A percentile compares a stretch with the other conserved stretches of the same genome.
phyloP scores from a whole-genome alignment of 495 filamentous ascomycete genomes.

The Aspergillus ellipticus region DNA sequence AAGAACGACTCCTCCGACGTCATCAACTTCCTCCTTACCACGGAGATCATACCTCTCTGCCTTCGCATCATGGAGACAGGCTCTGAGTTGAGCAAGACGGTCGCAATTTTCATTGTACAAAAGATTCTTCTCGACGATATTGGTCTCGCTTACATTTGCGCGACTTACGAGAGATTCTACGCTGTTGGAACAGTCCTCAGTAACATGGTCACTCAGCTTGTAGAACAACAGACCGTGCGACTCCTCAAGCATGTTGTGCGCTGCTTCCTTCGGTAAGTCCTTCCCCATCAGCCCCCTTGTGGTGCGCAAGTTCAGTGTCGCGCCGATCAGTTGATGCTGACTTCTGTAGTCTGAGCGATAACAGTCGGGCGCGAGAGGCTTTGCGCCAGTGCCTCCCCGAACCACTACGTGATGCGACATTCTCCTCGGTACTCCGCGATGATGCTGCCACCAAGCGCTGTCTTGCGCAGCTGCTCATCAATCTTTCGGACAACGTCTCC shows the following conservation, averaged over 20 bases:
- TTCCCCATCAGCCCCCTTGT: neutral
- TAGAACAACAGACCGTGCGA: constrained; percentile 94
- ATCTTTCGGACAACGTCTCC: constrained; percentile 88
- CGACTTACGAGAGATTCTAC: constrained; percentile 99
- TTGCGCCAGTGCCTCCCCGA: constrained; percentile 95
- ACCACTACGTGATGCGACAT: constrained; percentile 93
- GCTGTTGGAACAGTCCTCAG: constrained; percentile 95
- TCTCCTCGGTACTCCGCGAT: constrained; percentile 92
- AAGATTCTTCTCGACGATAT: constrained; percentile 97
- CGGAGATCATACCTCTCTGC: constrained; percentile 97
- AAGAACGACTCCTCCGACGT: constrained; percentile 99
- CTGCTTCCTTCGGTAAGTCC: constrained; percentile 84
- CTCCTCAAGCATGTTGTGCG: constrained; percentile 97
- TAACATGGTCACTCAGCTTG: constrained; percentile 97
- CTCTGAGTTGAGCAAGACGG: constrained; percentile 96
- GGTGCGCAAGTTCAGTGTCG: neutral
- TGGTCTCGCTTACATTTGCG: constrained; percentile 97
- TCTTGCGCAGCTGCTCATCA: constrained; percentile 92
- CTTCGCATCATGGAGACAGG: constrained; percentile 99
- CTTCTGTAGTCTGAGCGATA: constrained; percentile 77
- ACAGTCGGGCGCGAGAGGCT: constrained; percentile 91
- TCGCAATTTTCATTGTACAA: constrained; percentile 99
- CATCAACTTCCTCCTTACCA: constrained; percentile 98
- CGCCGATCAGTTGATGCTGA: constrained; percentile 17
- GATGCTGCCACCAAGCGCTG: constrained; percentile 98